phyloP scores from a whole-genome alignment of 163 green algal species.

The Smithsoniella earleae region DNA sequence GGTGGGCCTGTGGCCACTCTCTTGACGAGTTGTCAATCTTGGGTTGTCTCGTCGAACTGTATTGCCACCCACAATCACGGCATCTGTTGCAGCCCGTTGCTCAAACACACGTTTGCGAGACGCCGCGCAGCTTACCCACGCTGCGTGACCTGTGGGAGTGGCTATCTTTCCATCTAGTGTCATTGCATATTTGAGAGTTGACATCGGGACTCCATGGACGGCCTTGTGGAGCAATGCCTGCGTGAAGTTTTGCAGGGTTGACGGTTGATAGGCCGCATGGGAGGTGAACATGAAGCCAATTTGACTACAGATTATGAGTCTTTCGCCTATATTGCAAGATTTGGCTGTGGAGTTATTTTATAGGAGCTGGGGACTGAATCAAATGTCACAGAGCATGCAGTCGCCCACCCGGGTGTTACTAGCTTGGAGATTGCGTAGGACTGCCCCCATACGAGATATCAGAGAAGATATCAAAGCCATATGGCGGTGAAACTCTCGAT shows the following conservation, averaged over 20 bases:
- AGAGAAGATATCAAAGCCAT: too few species aligned
- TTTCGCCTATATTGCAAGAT: too few species aligned
- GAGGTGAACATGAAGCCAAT: too few species aligned
- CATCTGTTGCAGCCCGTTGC: slow-evolving; percentile 63
- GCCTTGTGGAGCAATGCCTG: slow-evolving; percentile 73
- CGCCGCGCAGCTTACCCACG: slow-evolving; percentile 74
- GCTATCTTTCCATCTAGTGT: slow-evolving; percentile 98
- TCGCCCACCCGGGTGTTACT: too few species aligned
- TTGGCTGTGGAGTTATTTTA: too few species aligned
- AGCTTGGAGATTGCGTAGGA: too few species aligned
- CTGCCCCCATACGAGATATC: too few species aligned
- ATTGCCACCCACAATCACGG: slow-evolving; percentile 92
- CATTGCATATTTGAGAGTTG: slow-evolving; percentile 98
- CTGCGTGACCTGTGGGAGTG: slow-evolving; percentile 70
- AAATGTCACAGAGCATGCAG: too few species aligned
- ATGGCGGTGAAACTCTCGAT: too few species aligned
- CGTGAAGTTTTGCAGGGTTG: not conserved
- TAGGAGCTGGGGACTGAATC: too few species aligned
- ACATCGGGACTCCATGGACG: slow-evolving; percentile 63
- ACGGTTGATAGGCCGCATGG: too few species aligned
- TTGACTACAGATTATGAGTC: too few species aligned
- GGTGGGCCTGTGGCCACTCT: slow-evolving; percentile 66
- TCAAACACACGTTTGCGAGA: slow-evolving; percentile 58
- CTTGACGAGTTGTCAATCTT: slow-evolving; percentile 77
- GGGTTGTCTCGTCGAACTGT: slow-evolving; percentile 92